Percentiles rank a stretch among this genome's conserved stretches.
These are phyloP conservation scores for Aureobasidium namibiae DNA, from an alignment of 2,329 filamentous ascomycete genomes.

Conservation along the genomic window DNA sequence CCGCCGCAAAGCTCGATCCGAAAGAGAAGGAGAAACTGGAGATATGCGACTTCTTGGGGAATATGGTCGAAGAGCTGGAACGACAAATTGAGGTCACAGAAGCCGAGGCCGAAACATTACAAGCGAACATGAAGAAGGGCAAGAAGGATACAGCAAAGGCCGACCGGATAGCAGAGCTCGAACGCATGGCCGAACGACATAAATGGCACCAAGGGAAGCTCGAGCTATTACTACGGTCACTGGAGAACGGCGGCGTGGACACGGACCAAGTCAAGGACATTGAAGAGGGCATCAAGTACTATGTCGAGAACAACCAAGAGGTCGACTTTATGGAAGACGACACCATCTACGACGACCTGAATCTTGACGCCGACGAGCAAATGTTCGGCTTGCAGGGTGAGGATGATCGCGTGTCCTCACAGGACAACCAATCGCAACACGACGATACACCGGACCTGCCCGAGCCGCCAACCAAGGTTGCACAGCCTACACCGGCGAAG, in stretches of 20 bases:
- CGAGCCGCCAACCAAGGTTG: neutral
- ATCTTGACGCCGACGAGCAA: conserved; percentile 86
- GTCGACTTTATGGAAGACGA: conserved; percentile 92
- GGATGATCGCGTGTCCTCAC: conserved; percentile 83
- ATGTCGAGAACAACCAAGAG: conserved; percentile 82
- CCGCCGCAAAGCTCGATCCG: conserved; percentile 89
- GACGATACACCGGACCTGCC: conserved; percentile 63
- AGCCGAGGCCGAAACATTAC: conserved; percentile 78
- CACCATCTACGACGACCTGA: conserved; percentile 87
- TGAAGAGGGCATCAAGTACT: conserved; percentile 90
- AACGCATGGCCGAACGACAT: conserved; percentile 77
- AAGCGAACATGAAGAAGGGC: conserved; percentile 87
- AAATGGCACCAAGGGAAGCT: conserved; percentile 95
- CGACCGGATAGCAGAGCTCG: conserved; percentile 80
- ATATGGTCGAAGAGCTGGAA: conserved; percentile 85
- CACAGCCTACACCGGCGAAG: conserved; percentile 26
- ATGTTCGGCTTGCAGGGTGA: conserved; percentile 73
- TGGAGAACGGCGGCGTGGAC: conserved; percentile 90
- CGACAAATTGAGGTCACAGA: conserved; percentile 89
- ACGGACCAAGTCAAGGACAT: conserved; percentile 78
- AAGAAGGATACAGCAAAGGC: conserved; percentile 79
- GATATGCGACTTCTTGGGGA: conserved; percentile 73
- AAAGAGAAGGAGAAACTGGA: conserved; percentile 94
- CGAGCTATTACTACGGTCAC: conserved; percentile 77
- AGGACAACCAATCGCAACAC: conserved; percentile 86